Base-by-base conservation (phyloP, 345 rosid genomes). In the Aquilaria sinensis region DNA sequence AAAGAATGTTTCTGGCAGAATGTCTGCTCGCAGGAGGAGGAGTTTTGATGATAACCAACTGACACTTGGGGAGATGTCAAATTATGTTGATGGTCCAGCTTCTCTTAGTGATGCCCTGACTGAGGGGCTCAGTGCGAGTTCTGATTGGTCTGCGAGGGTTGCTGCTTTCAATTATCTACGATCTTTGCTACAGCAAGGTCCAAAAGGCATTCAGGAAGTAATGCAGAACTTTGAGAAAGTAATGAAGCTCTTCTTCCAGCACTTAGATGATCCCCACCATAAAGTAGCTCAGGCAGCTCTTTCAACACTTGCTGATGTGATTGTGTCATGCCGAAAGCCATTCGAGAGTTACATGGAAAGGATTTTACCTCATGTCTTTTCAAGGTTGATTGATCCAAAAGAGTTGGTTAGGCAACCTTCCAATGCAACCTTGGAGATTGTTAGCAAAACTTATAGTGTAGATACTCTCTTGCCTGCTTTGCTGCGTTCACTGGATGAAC, bases 261-360 rank as follows among this genome's bases (percentile, higher is more conserved):
- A 94, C 71, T 78, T 94, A 75, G 96, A 94, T 78, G 99, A 94
- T 79, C 99, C 99, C 51, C 99, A 94, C 78, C 99, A 90, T 81
- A 94, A 94, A 78, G 99, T 90, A 59, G 99, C 99, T 30, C 99
- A 94, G 78, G 99, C 99, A 74, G 97, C 99, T 74, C 84, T 94
- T 56, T 86, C 97, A 43, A 84, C 97, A 30, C 96, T 94, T 13
- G 96, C 97, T 29, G 97, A 90, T 75, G 82, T 94, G 65, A 86
- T 94, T 72, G 93, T 97, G 52, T 70, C 96, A 63, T 94, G 99
- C 78, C 86, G 99, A 73, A 94, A 85, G 87, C 93, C 96, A 13
- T 94, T 94, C 71, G 99, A 94, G 79, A 85, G 96, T 77, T 94
- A 85, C 74, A 90, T 94, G 93, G 99, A 94, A 72, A 83, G 99